Evolutionary conservation across 2,329 filamentous ascomycete species (phyloP), one percentile per base, ranked within the genome.

Genomic region (Diplodia scrobiculata): DNA sequence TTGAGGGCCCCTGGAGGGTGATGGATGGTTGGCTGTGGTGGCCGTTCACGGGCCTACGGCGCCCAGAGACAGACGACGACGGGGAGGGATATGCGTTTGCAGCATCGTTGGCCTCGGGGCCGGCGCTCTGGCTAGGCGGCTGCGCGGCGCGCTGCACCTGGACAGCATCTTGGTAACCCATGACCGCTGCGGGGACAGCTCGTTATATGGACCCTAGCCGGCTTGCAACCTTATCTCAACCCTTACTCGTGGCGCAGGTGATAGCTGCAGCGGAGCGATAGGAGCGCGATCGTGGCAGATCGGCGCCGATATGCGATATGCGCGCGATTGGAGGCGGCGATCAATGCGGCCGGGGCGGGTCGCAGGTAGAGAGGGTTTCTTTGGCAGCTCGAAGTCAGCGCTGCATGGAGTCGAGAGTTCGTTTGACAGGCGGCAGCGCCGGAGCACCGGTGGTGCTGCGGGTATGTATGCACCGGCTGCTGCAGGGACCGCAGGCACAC

Each of bases 1-100:
- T 74, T 7, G 76, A 72, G 13, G 66, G 36, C 13, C 51, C 55
- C 53, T 67, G 66, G 13, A 68, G 53, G 17, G 75, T 73, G 9
- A 73, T 70, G 14, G 71, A 54, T 2, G 65, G 65, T 21, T 69
- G 67, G n/a, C 69, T 69, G 48, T 62, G 66, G 29, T 64, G 60
- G 25, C 50, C 45, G 19, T 47, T 66, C 27, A 34, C 38, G 34
- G 55, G 48, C 29, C 51, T 63, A 21, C 51, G n/a, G 62, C 68
- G 36, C 53, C 64, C 36, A 64, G 66, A 65, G 48, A 41, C 58
- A 68, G 58, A 55, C 68, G 66, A 60, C 71, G 62, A 17, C 68
- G 66, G 17, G 67, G 67, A 36, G 74, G 76, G 36, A 73, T 65
- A n/a, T 72, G 70, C 13, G 75, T 73, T 54, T 74, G 69, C 34